phyloP scores from a whole-genome alignment of 352 stramenopile species.

The Nannochloropsis limnetica region DNA sequence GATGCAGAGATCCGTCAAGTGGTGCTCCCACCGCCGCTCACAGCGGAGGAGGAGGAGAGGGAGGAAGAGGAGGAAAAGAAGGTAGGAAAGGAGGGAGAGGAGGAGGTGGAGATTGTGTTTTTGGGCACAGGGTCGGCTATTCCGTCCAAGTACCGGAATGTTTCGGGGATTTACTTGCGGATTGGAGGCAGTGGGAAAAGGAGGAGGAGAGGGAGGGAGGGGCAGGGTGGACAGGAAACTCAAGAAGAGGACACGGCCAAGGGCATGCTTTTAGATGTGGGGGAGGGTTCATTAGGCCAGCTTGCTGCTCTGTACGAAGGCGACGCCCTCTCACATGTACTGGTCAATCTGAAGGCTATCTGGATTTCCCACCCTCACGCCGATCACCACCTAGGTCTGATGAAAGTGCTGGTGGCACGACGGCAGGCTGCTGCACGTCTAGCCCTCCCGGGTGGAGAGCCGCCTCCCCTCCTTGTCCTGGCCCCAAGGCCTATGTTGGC shows the following conservation, averaged over 20 bases:
- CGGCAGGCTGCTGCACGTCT: background rate
- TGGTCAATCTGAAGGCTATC: slow-evolving; percentile 72
- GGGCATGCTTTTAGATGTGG: slow-evolving; percentile 82
- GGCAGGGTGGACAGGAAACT: slow-evolving; percentile 2
- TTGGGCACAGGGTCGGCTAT: slow-evolving; percentile 90
- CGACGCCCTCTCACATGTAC: slow-evolving; percentile 51
- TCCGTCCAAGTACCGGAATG: slow-evolving; percentile 95
- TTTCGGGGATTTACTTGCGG: slow-evolving; percentile 83
- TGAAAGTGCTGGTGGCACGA: slow-evolving; percentile 71
- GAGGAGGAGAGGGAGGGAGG: background rate
- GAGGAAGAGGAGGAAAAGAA: slow-evolving; percentile 28
- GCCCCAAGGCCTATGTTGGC: slow-evolving; percentile 70
- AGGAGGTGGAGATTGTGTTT: slow-evolving; percentile 70
- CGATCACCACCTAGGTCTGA: slow-evolving; percentile 88
- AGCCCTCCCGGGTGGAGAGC: slow-evolving; percentile 41
- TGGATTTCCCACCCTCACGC: slow-evolving; percentile 96
- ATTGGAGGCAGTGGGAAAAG: slow-evolving; percentile 45
- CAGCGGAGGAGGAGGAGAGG: background rate
- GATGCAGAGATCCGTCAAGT: background rate
- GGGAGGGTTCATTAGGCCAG: slow-evolving; percentile 89
- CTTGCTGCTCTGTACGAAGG: slow-evolving; percentile 52
- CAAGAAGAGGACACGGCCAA: slow-evolving; percentile 38
- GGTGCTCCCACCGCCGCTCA: background rate
- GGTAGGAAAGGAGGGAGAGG: background rate
- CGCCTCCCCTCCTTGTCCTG: slow-evolving; percentile 76